phyloP scores from a whole-genome alignment of 352 stramenopile species.

The Peronospora belbahrii region DNA sequence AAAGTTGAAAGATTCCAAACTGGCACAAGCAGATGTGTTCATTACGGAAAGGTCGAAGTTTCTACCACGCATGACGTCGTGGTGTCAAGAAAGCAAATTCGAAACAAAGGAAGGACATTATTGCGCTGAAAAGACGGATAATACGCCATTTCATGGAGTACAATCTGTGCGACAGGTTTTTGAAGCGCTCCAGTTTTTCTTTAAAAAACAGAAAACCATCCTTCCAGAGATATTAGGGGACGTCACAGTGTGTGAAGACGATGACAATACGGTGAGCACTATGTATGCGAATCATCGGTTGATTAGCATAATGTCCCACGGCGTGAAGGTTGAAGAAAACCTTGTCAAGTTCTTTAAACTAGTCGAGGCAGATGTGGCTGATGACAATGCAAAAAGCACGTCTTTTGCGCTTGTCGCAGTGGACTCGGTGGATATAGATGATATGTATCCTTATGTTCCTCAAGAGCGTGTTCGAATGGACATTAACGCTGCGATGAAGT shows the following conservation, averaged over 20 bases:
- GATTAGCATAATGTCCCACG: constrained; percentile 32
- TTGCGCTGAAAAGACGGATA: constrained; percentile 52
- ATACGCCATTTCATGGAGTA: constrained; percentile 36
- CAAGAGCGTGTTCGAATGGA: constrained; percentile 38
- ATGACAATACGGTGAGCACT: constrained; percentile 39
- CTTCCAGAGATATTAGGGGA: constrained; percentile 50
- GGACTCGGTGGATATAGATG: constrained; percentile 46
- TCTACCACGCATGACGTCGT: constrained; percentile 20
- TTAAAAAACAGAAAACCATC: constrained; percentile 52
- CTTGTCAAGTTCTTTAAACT: too few species aligned
- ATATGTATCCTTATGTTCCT: constrained; percentile 40
- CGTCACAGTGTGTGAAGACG: constrained; percentile 48
- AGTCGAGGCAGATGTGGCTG: constrained; percentile 12
- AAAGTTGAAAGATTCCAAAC: constrained; percentile 24
- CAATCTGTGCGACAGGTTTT: constrained; percentile 38
- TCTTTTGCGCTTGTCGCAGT: constrained; percentile 32
- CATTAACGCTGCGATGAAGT: constrained; percentile 38
- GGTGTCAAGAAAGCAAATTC: constrained; percentile 40
- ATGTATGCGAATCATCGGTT: constrained; percentile 48
- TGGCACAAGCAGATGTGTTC: constrained; percentile 25
- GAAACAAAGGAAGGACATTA: constrained; percentile 35
- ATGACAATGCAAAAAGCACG: constrained; percentile 9
- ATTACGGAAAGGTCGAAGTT: constrained; percentile 23
- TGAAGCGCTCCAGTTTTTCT: constrained; percentile 47
- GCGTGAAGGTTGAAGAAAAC: constrained; percentile 42